Evolutionary conservation across 148 eudicot genomes (phyloP).

Genomic region (Camellia granthamiana): DNA sequence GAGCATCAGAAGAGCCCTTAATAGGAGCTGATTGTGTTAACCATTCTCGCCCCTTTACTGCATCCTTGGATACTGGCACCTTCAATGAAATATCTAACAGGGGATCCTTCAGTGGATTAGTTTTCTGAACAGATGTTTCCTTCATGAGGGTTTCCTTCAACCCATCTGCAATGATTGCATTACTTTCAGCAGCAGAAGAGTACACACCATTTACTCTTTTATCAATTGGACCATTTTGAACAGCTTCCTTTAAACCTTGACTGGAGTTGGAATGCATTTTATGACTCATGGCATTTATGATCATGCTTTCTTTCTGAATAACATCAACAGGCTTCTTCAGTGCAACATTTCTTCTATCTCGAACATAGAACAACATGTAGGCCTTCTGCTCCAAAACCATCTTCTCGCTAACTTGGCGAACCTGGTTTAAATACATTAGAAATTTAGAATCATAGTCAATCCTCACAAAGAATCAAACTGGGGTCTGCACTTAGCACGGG

Average conservation of each 20-base stretch:
- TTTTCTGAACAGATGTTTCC: conserved; percentile 23
- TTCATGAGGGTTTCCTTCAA: conserved; percentile 21
- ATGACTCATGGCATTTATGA: conserved; percentile 37
- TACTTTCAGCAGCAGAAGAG: conserved; percentile 22
- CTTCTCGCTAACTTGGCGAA: conserved; percentile 70
- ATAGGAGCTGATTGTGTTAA: background rate
- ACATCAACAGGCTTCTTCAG: conserved; percentile 50
- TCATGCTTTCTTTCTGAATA: conserved; percentile 41
- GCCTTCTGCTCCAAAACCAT: conserved; percentile 88
- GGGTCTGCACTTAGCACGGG: background rate
- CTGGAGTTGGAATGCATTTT: conserved; percentile 25
- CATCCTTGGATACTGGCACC: background rate
- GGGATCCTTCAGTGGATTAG: conserved; percentile 20
- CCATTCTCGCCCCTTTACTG: conserved; percentile 9
- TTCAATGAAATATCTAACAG: background rate
- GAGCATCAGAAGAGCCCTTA: background rate
- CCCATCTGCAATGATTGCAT: conserved; percentile 17
- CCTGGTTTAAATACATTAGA: conserved; percentile 41
- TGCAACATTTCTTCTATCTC: conserved; percentile 46
- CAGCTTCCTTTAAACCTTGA: conserved; percentile 18
- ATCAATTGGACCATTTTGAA: conserved; percentile 24
- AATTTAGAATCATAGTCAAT: background rate
- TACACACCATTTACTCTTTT: conserved; percentile 12
- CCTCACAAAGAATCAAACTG: background rate
- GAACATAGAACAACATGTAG: conserved; percentile 87